A percentile compares a stretch with the other conserved stretches of the same genome.
These are phyloP conservation scores for Leccinellum rugosiceps DNA, from an alignment of 768 basidiomycete species.

Conservation along the genomic window DNA sequence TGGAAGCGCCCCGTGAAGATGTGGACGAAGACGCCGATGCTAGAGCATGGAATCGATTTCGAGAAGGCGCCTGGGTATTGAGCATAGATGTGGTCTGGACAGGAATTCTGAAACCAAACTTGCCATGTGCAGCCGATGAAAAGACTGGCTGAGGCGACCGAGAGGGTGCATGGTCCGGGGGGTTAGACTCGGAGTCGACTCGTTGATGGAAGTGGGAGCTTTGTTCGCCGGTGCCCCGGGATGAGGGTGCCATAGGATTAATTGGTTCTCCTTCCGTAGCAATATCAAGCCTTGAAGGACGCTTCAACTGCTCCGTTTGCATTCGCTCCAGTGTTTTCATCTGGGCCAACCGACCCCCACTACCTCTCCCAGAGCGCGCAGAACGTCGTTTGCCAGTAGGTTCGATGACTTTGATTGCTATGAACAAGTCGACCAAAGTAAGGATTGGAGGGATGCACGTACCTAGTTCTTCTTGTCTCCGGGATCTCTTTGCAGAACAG, in stretches of 20 bases:
- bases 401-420: background rate
- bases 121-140: too few relatives aligned
- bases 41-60: too few relatives aligned
- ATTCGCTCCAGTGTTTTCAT: background rate
- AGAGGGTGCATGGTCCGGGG: background rate
- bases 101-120: too few relatives aligned
- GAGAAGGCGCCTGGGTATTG: too few relatives aligned
- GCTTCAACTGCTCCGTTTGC: background rate
- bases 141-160: too few relatives aligned
- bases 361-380: background rate
- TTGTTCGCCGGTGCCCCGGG: background rate
- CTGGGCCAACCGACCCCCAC: background rate
- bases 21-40: too few relatives aligned
- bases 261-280: background rate
- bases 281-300: background rate
- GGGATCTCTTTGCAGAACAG: background rate
- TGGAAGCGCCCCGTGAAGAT: too few relatives aligned
- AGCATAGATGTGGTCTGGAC: background rate
- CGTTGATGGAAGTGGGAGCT: background rate
- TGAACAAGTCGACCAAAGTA: background rate
- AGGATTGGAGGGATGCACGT: background rate
- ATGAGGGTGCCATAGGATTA: conserved; percentile 5
- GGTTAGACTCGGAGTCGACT: background rate
- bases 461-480: background rate
- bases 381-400: background rate